These are phyloP conservation scores for Garcia nutans DNA, from an alignment of 345 rosid species.

Conservation along the genomic window DNA sequence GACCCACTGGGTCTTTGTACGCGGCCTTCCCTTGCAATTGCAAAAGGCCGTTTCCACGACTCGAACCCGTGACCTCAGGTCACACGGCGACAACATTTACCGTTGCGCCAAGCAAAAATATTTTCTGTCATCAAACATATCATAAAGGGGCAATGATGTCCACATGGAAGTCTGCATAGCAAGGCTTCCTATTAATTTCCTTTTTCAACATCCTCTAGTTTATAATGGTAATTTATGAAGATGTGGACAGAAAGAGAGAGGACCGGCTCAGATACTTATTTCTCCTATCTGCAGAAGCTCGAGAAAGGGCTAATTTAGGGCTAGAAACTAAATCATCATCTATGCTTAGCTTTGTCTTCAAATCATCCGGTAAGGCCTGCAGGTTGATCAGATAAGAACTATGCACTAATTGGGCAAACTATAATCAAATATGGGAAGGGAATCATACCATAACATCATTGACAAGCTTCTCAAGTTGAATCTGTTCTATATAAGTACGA, in stretches of 20 bases:
- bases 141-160: background rate
- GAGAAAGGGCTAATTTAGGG: conserved; percentile 96
- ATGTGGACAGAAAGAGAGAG: conserved; percentile 11
- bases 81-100: too few relatives aligned
- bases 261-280: conserved; percentile 92
- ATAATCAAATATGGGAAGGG: conserved; percentile 16
- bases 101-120: too few relatives aligned
- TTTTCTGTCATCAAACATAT: background rate
- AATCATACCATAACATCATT: conserved; percentile 89
- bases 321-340: conserved; percentile 85
- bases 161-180: background rate
- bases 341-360: conserved; percentile 87
- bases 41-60: too few relatives aligned
- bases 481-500: conserved; percentile 95
- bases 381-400: conserved; percentile 32
- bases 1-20: too few relatives aligned
- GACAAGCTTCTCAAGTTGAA: conserved; percentile 95
- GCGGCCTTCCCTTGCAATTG: too few relatives aligned
- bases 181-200: background rate
- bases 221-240: conserved; percentile 7
- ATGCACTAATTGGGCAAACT: conserved; percentile 14
- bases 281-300: conserved; percentile 94
- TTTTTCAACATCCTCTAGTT: background rate
- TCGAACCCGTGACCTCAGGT: too few relatives aligned
- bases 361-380: conserved; percentile 95